A percentile compares a stretch with the other conserved stretches of the same genome.
These are phyloP conservation scores for Teunomyces panamensis DNA, from an alignment of 805 yeast species.

Conservation along the genomic window DNA sequence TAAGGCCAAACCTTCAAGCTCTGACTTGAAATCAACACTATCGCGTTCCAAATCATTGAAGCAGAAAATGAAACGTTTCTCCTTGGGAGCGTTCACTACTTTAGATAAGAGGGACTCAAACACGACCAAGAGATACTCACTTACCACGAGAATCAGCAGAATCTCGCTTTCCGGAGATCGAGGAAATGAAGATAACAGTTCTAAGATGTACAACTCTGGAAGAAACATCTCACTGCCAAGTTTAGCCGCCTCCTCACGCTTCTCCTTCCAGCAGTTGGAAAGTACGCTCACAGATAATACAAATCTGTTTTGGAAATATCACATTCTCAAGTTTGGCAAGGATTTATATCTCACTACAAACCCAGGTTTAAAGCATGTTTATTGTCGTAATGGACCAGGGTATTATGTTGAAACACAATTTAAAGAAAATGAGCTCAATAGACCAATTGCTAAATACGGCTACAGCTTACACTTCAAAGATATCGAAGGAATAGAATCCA, in stretches of 20 bases:
- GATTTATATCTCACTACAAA: constrained; percentile 64
- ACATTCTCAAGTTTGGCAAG: constrained; percentile 50
- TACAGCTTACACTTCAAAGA: constrained; percentile 27
- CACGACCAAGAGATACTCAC: not conserved
- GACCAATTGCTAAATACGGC: constrained; percentile 16
- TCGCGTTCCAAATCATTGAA: constrained; percentile 2
- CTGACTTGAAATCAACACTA: not conserved
- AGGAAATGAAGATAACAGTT: not conserved
- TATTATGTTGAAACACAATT: constrained; percentile 47
- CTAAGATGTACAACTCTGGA: constrained; percentile 1
- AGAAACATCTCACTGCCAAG: constrained; percentile 5
- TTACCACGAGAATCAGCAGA: not conserved
- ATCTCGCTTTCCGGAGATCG: not conserved
- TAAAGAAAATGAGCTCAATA: constrained; percentile 12
- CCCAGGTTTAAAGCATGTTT: constrained; percentile 58
- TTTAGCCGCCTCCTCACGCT: constrained; percentile 1
- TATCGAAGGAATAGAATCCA: constrained; percentile 14
- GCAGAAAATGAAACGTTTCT: constrained; percentile 10
- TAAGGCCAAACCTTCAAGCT: not conserved
- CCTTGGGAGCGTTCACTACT: constrained; percentile 3
- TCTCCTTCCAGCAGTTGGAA: constrained; percentile 8
- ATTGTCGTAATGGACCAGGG: constrained; percentile 61
- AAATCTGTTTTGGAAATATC: constrained; percentile 60
- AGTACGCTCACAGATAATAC: constrained; percentile 5
- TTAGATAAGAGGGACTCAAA: not conserved